A percentile compares a stretch with the other conserved stretches of the same genome.
phyloP scores from a whole-genome alignment of 139 green algal genomes.

The Auxenochlorella pyrenoidosa region DNA sequence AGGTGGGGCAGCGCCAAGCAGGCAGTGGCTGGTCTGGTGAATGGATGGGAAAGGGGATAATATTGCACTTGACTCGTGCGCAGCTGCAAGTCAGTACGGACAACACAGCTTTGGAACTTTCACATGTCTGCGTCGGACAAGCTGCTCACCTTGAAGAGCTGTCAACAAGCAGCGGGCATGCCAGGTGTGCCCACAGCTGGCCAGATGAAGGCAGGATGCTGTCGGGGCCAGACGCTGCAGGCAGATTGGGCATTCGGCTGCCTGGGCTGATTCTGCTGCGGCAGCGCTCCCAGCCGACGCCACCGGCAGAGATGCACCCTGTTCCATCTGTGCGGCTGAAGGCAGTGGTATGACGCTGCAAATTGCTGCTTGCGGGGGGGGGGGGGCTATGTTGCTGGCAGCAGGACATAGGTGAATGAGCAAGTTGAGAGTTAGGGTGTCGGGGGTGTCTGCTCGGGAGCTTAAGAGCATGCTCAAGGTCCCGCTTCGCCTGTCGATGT shows the following conservation, averaged over 20 bases:
- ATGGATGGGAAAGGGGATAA: not conserved
- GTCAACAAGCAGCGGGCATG: not conserved
- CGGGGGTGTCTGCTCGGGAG: too few species aligned
- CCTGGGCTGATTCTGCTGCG: too few species aligned
- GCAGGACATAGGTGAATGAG: too few species aligned
- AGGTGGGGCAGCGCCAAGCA: not conserved
- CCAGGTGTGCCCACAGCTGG: not conserved
- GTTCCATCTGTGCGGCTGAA: not conserved
- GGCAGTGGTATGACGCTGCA: not conserved
- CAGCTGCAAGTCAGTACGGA: not conserved
- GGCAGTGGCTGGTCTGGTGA: not conserved
- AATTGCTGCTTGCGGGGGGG: not conserved
- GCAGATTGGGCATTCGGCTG: not conserved
- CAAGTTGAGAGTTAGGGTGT: too few species aligned
- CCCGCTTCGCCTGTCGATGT: too few species aligned
- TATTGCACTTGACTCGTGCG: not conserved
- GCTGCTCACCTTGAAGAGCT: not conserved
- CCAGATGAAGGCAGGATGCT: not conserved
- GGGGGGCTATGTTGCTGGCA: too few species aligned
- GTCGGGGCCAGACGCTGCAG: not conserved
- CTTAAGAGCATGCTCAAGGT: too few species aligned
- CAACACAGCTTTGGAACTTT: too few species aligned
- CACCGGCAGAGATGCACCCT: too few species aligned
- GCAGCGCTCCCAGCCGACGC: too few species aligned
- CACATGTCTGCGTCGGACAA: not conserved